Evolutionary conservation across 139 green algal species (phyloP).

Genomic region (Chlamydomonas sp.): DNA sequence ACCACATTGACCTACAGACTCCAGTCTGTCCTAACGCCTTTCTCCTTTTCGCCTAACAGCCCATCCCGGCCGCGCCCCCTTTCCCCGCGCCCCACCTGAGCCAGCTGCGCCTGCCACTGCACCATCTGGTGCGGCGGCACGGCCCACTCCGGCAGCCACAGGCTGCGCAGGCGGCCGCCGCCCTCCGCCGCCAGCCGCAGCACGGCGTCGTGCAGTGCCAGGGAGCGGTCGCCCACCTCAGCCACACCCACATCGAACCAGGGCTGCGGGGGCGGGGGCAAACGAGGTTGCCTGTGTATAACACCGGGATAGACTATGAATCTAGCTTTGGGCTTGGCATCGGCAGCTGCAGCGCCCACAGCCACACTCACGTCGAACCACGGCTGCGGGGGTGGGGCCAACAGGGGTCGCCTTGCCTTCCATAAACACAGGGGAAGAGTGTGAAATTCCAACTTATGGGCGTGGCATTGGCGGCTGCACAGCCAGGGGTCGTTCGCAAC

Average conservation of each 20-base stretch:
- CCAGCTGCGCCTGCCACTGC: constrained; percentile 39
- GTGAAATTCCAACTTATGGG: neutral
- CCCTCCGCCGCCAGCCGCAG: constrained; percentile 22
- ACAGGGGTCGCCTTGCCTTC: neutral
- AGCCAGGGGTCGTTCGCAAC: neutral
- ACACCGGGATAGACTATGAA: neutral
- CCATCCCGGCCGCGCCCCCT: neutral
- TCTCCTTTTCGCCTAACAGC: neutral
- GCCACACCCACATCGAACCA: neutral
- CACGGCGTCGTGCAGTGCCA: constrained; percentile 7
- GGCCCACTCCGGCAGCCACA: constrained; percentile 35
- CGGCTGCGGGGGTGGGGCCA: neutral
- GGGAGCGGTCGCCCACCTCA: neutral
- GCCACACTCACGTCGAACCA: neutral
- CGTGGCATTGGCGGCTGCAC: neutral
- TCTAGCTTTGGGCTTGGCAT: neutral
- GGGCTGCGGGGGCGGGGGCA: neutral
- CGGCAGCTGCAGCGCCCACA: neutral
- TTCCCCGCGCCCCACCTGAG: neutral
- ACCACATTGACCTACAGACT: neutral
- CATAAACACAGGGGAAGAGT: neutral
- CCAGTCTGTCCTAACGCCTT: neutral
- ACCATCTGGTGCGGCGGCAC: constrained; percentile 32
- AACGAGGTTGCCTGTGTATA: neutral
- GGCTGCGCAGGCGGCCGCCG: constrained; percentile 15